Evolutionary conservation across 2,329 filamentous ascomycete species (phyloP).

Genomic region (Fusarium xylarioides): DNA sequence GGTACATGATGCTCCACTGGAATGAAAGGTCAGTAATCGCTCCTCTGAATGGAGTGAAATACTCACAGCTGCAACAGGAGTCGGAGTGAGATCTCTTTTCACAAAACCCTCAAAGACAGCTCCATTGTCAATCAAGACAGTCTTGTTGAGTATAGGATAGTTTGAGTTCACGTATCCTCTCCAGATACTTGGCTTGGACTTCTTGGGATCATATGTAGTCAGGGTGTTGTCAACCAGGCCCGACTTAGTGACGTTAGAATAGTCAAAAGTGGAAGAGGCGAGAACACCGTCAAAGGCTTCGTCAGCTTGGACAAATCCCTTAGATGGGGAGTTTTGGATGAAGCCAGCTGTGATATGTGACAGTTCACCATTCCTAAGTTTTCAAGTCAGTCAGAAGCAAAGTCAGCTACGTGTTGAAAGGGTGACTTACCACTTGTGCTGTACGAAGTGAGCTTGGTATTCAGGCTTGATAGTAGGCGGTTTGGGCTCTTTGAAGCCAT

Average conservation of each 20-base stretch:
- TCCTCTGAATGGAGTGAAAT: fast-evolving
- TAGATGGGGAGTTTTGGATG: conserved; percentile 47
- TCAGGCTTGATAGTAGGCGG: conserved; percentile 46
- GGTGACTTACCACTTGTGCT: conserved; percentile 47
- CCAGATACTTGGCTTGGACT: conserved; percentile 38
- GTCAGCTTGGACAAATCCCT: conserved; percentile 44
- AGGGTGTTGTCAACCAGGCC: conserved; percentile 50
- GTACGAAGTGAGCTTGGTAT: conserved; percentile 47
- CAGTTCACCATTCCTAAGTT: conserved; percentile 46
- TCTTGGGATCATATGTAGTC: conserved; percentile 38
- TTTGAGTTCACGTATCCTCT: conserved; percentile 50
- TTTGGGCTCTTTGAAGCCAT: conserved; percentile 45
- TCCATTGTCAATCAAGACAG: conserved; percentile 40
- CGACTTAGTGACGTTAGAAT: conserved; percentile 46
- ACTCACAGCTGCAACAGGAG: conserved; percentile 41
- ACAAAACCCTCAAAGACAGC: conserved; percentile 42
- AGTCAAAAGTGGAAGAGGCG: conserved; percentile 48
- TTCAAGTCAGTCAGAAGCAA: too few relatives aligned
- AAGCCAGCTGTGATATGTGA: conserved; percentile 51
- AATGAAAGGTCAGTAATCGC: neutral
- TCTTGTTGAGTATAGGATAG: conserved; percentile 47
- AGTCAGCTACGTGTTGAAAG: neutral
- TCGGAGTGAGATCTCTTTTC: conserved; percentile 21
- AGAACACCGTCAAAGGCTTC: conserved; percentile 44
- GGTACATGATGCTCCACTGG: conserved; percentile 52